Conservation (phyloP, 495 filamentous ascomycete genomes). For the Aspergillus coremiiformis region DNA sequence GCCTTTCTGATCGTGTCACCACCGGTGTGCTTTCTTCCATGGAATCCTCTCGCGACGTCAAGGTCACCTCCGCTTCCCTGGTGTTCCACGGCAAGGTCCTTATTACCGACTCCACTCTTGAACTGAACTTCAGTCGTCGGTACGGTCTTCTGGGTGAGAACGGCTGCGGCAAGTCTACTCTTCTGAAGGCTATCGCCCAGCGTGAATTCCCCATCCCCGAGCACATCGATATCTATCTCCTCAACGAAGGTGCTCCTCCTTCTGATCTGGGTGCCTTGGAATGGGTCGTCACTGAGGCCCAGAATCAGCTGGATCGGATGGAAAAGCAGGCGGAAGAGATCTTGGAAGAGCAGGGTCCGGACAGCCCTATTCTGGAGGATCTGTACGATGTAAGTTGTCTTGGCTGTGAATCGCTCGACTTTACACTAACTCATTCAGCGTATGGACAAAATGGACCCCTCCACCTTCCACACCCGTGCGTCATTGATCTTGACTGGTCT, state of each 20-base stretch:
- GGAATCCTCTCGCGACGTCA: slow-evolving; percentile 78
- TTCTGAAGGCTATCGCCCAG: slow-evolving; percentile 87
- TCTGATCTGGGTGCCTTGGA: slow-evolving; percentile 84
- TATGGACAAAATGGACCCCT: slow-evolving; percentile 98
- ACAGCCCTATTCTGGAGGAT: slow-evolving; percentile 85
- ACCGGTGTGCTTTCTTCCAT: slow-evolving; percentile 92
- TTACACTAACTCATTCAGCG: slow-evolving; percentile 51
- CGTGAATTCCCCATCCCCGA: slow-evolving; percentile 95
- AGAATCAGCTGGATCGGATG: slow-evolving; percentile 83
- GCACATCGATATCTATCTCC: slow-evolving; percentile 94
- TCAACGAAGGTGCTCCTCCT: slow-evolving; percentile 95
- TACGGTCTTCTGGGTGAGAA: slow-evolving; percentile 98
- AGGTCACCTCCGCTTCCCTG: slow-evolving; percentile 86
- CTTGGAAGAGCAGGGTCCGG: slow-evolving; percentile 83
- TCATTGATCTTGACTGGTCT: slow-evolving; percentile 97
- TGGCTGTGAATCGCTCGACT: not conserved
- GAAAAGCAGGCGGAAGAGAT: slow-evolving; percentile 86
- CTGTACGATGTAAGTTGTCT: slow-evolving; percentile 79
- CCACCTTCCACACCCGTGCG: slow-evolving; percentile 96
- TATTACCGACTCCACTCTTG: slow-evolving; percentile 84
- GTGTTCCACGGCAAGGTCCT: slow-evolving; percentile 98
- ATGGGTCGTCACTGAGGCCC: slow-evolving; percentile 94
- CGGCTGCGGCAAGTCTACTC: slow-evolving; percentile 96
- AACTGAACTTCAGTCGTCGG: slow-evolving; percentile 85
- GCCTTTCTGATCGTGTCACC: slow-evolving; percentile 94